Evolutionary conservation across 2,329 filamentous ascomycete genomes (phyloP), one percentile per base, ranked within the genome.

Genomic region (Pseudonectria buxi): DNA sequence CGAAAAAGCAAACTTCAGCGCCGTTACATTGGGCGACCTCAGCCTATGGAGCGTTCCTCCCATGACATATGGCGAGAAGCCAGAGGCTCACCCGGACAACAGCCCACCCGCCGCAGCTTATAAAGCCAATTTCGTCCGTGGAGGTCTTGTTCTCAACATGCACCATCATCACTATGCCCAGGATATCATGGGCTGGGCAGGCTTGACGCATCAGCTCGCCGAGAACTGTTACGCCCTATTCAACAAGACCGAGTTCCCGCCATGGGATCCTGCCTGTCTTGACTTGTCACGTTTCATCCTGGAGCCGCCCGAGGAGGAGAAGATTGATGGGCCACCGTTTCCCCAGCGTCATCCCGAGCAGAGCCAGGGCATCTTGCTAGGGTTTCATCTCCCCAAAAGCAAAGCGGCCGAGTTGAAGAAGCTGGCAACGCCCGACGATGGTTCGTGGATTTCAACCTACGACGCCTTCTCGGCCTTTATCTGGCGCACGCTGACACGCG

Each of bases 361-460:
- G 14, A 45, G 39, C 22, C 14, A 37, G 14, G 43, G 32, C 31
- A 28, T 47, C 2, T 54, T 41, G 2, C 49, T 65, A 0, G 53
- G 68, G 2, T 67, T 69, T 39, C 65, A 69, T 34, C 50, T 69
- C 0, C 61, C 65, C 3, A 61, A 59, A 41, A 68, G 64, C 47
- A 68, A 67, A 37, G 60, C 61, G 0, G 56, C 56, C 0, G 45
- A 57, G 32, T 46, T 71, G 4, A 69, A 69, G 39, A 44, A 40
- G 10, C 48, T 58, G 2, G 63, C 63, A 0, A 47, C 32, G 1
- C 59, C 62, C 0, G 32, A 46, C 0, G 58, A 61, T 13, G 58
- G 55, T 6, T 48, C 50, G 1, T 67, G 65, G 63, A 56, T 70
- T 24, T 69, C 65, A 4, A 69, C 62, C 3, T 69, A 68, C 40